A percentile compares a stretch with the other conserved stretches of the same genome.
phyloP scores from a whole-genome alignment of 1,284 basidiomycete genomes.

The Sphagnurus paluster region DNA sequence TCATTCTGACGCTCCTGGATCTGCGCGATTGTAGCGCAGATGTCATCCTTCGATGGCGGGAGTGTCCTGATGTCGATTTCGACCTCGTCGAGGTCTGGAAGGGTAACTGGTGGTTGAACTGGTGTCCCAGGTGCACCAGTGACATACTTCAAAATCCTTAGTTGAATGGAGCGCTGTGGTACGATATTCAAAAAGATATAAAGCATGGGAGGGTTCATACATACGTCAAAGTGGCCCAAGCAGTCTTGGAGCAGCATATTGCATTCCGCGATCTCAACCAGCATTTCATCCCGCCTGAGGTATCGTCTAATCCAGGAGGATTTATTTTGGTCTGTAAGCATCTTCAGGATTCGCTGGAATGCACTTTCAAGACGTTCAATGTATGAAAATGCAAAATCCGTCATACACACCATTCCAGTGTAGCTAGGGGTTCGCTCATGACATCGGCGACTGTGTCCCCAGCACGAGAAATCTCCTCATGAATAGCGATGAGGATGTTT shows the following conservation, averaged over 20 bases:
- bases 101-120: neutral
- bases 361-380: slow-evolving; percentile 25
- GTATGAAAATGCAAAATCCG: neutral
- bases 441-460: slow-evolving; percentile 35
- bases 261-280: slow-evolving; percentile 52
- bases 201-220: neutral
- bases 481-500: slow-evolving; percentile 40
- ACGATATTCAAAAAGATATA: neutral
- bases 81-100: neutral
- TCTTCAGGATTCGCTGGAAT: slow-evolving; percentile 44
- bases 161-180: slow-evolving; percentile 9
- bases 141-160: slow-evolving; percentile 7
- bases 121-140: neutral
- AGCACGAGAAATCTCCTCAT: slow-evolving; percentile 39
- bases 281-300: slow-evolving; percentile 71
- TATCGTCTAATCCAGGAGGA: slow-evolving; percentile 77
- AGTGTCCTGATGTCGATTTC: neutral
- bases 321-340: slow-evolving; percentile 58
- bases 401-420: slow-evolving; percentile 48
- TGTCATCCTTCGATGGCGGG: slow-evolving; percentile 19
- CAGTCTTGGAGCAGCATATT: slow-evolving; percentile 52
- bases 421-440: slow-evolving; percentile 31
- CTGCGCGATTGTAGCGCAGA: slow-evolving; percentile 7
- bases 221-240: slow-evolving; percentile 55
- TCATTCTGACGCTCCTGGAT: slow-evolving; percentile 15